Conservation (phyloP, 192 early-diverging fungal species). For the Coemansia sp. region DNA sequence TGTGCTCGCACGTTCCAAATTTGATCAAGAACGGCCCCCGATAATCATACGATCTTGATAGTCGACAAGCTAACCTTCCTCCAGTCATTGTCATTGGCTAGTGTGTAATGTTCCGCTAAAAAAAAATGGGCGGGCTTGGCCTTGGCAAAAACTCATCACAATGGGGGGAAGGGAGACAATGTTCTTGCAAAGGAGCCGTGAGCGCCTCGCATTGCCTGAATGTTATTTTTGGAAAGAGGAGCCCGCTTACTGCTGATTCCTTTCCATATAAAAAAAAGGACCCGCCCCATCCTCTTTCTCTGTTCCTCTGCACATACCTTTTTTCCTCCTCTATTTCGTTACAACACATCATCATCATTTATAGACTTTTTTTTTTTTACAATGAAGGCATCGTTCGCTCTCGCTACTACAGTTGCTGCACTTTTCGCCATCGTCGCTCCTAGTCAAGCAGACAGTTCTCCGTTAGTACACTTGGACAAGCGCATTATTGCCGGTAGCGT, state of each 20-base stretch:
- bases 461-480: constrained; percentile 15
- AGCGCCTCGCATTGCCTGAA: background rate
- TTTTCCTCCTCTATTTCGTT: too few relatives aligned
- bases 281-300: background rate
- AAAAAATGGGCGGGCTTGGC: background rate
- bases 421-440: background rate
- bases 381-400: constrained; percentile 2
- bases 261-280: background rate
- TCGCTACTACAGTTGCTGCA: background rate
- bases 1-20: background rate
- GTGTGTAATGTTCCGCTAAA: background rate
- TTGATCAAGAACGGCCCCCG: background rate
- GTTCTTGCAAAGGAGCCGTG: background rate
- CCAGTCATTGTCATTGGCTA: background rate
- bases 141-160: background rate
- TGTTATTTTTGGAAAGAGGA: background rate
- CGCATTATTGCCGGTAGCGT: constrained; percentile 39
- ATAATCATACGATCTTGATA: background rate
- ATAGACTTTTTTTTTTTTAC: background rate
- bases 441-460: background rate
- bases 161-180: background rate
- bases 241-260: background rate
- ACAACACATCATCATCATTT: background rate
- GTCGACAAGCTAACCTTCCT: background rate
- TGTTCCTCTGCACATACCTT: background rate